phyloP scores from a whole-genome alignment of 83 land plant species.

The Diphasiastrum complanatum region DNA sequence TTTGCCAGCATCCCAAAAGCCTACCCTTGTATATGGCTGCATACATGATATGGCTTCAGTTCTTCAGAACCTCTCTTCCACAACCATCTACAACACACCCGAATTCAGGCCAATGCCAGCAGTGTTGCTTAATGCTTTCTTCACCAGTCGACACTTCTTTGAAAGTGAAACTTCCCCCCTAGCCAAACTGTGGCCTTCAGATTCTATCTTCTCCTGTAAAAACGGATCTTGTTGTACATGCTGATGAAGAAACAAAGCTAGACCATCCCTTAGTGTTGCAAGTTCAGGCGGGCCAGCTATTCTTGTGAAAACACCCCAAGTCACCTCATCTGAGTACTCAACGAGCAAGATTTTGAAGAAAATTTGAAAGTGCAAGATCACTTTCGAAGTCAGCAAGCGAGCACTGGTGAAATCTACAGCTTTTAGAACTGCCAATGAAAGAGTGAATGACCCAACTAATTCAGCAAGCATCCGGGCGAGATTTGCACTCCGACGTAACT shows the following conservation, averaged over 20 bases:
- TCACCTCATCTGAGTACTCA: conserved; percentile 39
- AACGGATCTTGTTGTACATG: conserved; percentile 30
- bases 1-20: too few relatives aligned
- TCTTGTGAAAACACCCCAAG: conserved; percentile 72
- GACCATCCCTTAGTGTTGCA: conserved; percentile 45
- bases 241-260: conserved; percentile 57
- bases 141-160: too few relatives aligned
- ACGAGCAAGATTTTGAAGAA: conserved; percentile 59
- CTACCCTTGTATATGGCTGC: too few relatives aligned
- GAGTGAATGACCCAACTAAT: conserved; percentile 51
- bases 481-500: conserved; percentile 52
- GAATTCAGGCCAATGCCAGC: too few relatives aligned
- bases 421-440: conserved; percentile 73
- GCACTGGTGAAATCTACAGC: conserved; percentile 56
- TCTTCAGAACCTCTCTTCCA: too few relatives aligned
- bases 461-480: conserved; percentile 72
- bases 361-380: conserved; percentile 68
- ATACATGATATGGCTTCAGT: too few relatives aligned
- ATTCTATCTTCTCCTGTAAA: conserved; percentile 12
- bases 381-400: conserved; percentile 44
- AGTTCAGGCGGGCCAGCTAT: conserved; percentile 70
- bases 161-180: too few relatives aligned
- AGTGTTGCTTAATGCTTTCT: too few relatives aligned
- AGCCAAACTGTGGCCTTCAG: too few relatives aligned
- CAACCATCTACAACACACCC: too few relatives aligned